A percentile compares a stretch with the other conserved stretches of the same genome.
These are phyloP conservation scores for Aquilaria sinensis DNA, from an alignment of 345 rosid genomes.

Conservation along the genomic window DNA sequence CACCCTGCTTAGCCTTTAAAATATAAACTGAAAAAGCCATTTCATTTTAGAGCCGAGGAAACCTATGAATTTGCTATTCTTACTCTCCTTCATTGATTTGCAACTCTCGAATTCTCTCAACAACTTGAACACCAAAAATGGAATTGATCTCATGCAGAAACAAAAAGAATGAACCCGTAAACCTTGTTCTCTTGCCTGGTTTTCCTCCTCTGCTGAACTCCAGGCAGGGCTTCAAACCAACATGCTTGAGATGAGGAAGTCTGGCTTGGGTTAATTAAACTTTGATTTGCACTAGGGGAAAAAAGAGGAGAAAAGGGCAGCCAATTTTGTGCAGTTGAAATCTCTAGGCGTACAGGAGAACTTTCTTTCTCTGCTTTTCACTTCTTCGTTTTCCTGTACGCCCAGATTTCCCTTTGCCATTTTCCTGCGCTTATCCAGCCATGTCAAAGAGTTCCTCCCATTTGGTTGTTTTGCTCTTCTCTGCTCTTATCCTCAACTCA, in stretches of 20 bases:
- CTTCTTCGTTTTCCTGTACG: constrained; percentile 24
- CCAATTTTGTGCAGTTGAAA: background rate
- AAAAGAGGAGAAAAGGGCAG: background rate
- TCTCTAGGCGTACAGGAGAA: constrained; percentile 25
- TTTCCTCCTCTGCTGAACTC: constrained; percentile 20
- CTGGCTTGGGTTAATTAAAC: constrained; percentile 4
- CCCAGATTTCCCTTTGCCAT: background rate
- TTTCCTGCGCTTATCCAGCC: constrained; percentile 6
- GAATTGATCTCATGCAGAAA: constrained; percentile 13
- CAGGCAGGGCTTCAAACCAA: constrained; percentile 12
- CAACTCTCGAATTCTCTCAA: constrained; percentile 10
- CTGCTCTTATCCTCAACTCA: constrained; percentile 16
- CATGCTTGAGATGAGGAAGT: constrained; percentile 4
- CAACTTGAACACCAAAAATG: constrained; percentile 20
- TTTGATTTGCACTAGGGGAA: background rate
- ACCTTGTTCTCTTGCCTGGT: constrained; percentile 43
- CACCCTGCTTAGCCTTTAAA: constrained; percentile 1
- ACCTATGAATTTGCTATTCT: background rate
- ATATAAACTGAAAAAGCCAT: background rate
- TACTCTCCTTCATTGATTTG: constrained; percentile 22
- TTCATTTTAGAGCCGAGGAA: constrained; percentile 9
- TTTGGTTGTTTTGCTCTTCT: constrained; percentile 19
- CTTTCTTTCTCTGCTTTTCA: background rate
- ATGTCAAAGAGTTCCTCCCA: constrained; percentile 22
- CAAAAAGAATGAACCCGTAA: constrained; percentile 6